phyloP scores from a whole-genome alignment of 345 rosid species.

The Citrus hindsii region DNA sequence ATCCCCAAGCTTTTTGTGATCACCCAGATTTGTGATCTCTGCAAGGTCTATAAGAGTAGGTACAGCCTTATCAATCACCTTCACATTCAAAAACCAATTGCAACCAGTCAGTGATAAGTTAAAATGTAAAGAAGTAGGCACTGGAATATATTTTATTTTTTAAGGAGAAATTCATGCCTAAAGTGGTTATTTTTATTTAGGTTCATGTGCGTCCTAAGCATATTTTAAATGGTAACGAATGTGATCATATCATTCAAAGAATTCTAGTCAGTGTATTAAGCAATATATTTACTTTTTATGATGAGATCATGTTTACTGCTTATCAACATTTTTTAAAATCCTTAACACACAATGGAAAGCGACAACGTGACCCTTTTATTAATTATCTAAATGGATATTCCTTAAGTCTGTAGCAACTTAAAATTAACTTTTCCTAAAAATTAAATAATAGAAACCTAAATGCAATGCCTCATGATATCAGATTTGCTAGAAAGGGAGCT shows the following conservation, averaged over 20 bases:
- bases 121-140: neutral
- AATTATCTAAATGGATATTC: neutral
- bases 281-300: neutral
- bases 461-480: neutral
- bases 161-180: neutral
- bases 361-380: neutral
- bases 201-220: neutral
- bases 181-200: neutral
- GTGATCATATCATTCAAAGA: neutral
- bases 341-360: neutral
- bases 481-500: neutral
- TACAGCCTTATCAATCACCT: conserved; percentile 75
- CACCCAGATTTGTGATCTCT: conserved; percentile 78
- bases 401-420: neutral
- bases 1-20: conserved; percentile 93
- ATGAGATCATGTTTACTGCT: neutral
- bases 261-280: no score
- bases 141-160: neutral
- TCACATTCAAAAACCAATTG: neutral
- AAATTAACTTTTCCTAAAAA: neutral
- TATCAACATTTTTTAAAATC: neutral
- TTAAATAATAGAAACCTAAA: neutral
- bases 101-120: neutral
- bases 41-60: conserved; percentile 87
- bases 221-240: neutral